These are phyloP conservation scores for Neurospora intermedia DNA, from an alignment of 495 filamentous ascomycete genomes.

Conservation along the genomic window DNA sequence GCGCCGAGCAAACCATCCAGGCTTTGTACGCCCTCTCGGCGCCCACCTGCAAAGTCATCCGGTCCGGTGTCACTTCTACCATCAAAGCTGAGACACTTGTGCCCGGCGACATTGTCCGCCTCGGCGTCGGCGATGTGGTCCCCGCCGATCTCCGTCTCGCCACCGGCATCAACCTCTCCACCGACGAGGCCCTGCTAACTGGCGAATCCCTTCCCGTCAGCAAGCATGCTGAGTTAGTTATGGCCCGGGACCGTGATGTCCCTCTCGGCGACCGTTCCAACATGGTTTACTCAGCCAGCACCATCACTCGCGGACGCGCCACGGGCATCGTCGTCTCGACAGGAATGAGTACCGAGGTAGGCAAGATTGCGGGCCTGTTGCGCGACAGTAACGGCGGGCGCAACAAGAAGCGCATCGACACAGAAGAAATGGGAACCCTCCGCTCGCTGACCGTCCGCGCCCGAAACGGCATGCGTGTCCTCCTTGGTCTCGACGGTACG, in stretches of 20 bases:
- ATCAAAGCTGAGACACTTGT: constrained; percentile 59
- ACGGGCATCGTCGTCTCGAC: constrained; percentile 53
- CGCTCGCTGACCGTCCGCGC: constrained; percentile 2
- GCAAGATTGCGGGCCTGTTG: constrained; percentile 62
- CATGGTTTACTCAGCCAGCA: constrained; percentile 59
- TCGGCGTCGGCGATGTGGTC: constrained; percentile 74
- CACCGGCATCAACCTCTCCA: constrained; percentile 60
- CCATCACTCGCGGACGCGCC: constrained; percentile 55
- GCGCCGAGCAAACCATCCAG: constrained; percentile 81
- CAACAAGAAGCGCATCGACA: not conserved
- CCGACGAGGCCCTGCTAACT: constrained; percentile 38
- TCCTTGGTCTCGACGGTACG: constrained; percentile 62
- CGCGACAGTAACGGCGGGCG: constrained; percentile 41
- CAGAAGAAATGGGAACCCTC: constrained; percentile 31
- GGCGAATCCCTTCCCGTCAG: constrained; percentile 53
- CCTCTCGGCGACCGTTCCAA: constrained; percentile 56
- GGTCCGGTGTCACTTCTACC: constrained; percentile 50
- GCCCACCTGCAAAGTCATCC: constrained; percentile 65
- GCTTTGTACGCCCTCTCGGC: constrained; percentile 67
- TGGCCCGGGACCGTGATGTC: constrained; percentile 32
- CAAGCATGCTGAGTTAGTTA: constrained; percentile 22
- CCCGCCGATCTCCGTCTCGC: constrained; percentile 68
- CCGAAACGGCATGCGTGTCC: constrained; percentile 12
- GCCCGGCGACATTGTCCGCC: constrained; percentile 65
- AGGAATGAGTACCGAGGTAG: constrained; percentile 76